Base-by-base conservation (phyloP, 2,329 filamentous ascomycete genomes). In the Phyllosticta citrichinensis region DNA sequence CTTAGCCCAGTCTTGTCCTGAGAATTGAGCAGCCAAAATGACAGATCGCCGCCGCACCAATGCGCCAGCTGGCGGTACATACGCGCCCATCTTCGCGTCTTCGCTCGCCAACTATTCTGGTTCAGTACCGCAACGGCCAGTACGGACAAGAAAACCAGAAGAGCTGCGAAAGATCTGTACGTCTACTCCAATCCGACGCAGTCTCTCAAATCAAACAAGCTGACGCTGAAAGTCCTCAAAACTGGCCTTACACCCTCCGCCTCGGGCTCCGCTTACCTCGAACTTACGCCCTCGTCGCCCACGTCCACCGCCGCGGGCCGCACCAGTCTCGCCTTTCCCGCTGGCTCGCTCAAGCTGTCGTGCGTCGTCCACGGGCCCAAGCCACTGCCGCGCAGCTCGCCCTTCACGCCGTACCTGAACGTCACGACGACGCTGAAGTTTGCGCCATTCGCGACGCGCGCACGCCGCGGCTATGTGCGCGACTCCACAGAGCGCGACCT, bases 341-440 rank as follows among this genome's bases (percentile, higher is more conserved):
- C 80, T 6, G 83, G 86, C 47, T 89, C 89, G 57, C 82, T 97
- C 70, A 99, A 99, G 75, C 85, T 99, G 63, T 89, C 87, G 64
- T 96, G 92, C 73, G 92, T 91, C 11, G 90, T 97, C 60, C 93
- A 97, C 75, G 94, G 94, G 1, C 94, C 94, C 3, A 86, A 92
- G 66, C 91, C 94, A 24, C 82, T 99, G 52, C 92, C 93, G 33
- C 86, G 91, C 71, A 95, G 89, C 61, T 90, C 91, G 27, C 87
- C 91, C 1, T 99, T 97, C 77, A 94, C 90, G 58, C 91, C 94
- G 10, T 92, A 96, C 68, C 85, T 97, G 65, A 87, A 97, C 53
- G 83, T 99, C 57, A 91, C 89, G 14, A 95, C 93, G 2, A 91
- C 96, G 67, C 88, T 99, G 70, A 99, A 97, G 76, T 97, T 96